Percentiles rank a stretch among this genome's conserved stretches.
phyloP scores from a whole-genome alignment of 2,329 filamentous ascomycete genomes.

The Polychaeton citri region DNA sequence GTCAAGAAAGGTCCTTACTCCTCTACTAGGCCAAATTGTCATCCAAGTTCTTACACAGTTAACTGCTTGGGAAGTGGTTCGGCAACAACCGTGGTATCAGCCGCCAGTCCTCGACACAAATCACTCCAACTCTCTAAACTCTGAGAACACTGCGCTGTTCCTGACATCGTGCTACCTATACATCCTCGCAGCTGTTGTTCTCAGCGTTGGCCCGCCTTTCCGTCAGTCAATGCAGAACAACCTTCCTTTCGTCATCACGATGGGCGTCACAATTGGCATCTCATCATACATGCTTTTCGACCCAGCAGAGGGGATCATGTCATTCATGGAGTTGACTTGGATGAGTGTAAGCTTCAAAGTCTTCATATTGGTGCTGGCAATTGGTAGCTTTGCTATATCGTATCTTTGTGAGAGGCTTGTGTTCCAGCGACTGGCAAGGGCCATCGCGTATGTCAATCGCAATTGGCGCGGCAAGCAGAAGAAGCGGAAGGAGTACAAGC shows the following conservation, averaged over 20 bases:
- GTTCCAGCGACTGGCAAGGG: constrained; percentile 54
- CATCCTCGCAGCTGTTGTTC: constrained; percentile 73
- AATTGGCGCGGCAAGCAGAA: constrained; percentile 49
- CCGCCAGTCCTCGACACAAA: constrained; percentile 65
- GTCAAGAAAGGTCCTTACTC: constrained; percentile 79
- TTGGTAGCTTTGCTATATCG: constrained; percentile 53
- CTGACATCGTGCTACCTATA: constrained; percentile 89
- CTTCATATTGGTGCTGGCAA: constrained; percentile 57
- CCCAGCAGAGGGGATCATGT: constrained; percentile 54
- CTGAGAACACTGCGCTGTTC: constrained; percentile 86
- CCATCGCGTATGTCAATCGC: constrained; percentile 49
- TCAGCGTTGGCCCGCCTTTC: constrained; percentile 87
- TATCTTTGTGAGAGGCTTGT: constrained; percentile 60
- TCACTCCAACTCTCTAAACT: constrained; percentile 78
- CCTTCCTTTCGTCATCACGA: constrained; percentile 70
- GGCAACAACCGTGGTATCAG: constrained; percentile 71
- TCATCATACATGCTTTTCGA: constrained; percentile 69
- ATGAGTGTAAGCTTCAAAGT: constrained; percentile 61
- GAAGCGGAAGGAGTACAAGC: constrained; percentile 77
- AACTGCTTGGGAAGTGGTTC: constrained; percentile 59
- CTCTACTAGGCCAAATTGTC: constrained; percentile 75
- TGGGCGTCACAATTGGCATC: constrained; percentile 52
- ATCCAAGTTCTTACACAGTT: constrained; percentile 70
- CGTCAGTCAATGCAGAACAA: constrained; percentile 69
- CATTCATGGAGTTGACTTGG: constrained; percentile 73